These are phyloP conservation scores for Cladophialophora bantiana DNA, from an alignment of 2,329 filamentous ascomycete genomes.

Conservation along the genomic window DNA sequence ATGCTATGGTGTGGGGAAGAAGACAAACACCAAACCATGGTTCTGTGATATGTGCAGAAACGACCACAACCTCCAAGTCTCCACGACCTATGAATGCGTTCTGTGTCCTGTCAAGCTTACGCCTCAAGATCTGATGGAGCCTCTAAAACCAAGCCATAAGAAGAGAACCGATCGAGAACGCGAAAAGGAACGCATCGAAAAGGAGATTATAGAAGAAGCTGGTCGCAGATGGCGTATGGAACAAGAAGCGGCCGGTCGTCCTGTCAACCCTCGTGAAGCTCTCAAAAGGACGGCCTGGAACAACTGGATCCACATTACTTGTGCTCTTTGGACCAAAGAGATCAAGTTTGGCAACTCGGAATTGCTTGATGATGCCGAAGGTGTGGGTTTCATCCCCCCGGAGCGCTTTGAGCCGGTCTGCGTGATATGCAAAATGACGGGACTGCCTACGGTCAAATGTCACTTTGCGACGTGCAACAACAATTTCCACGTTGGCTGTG, in stretches of 20 bases:
- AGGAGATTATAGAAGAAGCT: slow-evolving; percentile 79
- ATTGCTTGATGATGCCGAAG: slow-evolving; percentile 84
- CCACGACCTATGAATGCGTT: slow-evolving; percentile 93
- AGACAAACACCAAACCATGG: slow-evolving; percentile 77
- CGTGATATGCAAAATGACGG: slow-evolving; percentile 78
- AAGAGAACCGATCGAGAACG: slow-evolving; percentile 94
- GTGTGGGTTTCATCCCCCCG: slow-evolving; percentile 80
- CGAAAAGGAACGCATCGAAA: slow-evolving; percentile 85
- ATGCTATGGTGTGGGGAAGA: slow-evolving; percentile 78
- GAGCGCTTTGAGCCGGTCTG: slow-evolving; percentile 78
- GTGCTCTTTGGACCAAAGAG: slow-evolving; percentile 89
- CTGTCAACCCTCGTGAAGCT: slow-evolving; percentile 83
- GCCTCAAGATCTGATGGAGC: slow-evolving; percentile 82
- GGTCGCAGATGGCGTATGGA: slow-evolving; percentile 82
- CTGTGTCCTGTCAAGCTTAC: slow-evolving; percentile 85
- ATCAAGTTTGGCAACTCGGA: slow-evolving; percentile 89
- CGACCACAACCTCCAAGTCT: slow-evolving; percentile 88
- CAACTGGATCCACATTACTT: slow-evolving; percentile 97
- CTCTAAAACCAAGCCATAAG: slow-evolving; percentile 76
- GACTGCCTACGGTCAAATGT: slow-evolving; percentile 78
- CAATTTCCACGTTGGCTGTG: slow-evolving; percentile 86
- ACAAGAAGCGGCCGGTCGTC: slow-evolving; percentile 84
- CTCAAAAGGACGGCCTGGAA: slow-evolving; percentile 94
- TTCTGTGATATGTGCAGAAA: slow-evolving; percentile 95
- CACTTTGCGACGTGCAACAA: slow-evolving; percentile 62